A percentile compares a stretch with the other conserved stretches of the same genome.
phyloP scores from a whole-genome alignment of 2,329 filamentous ascomycete genomes.

The Zymoseptoria brevis region DNA sequence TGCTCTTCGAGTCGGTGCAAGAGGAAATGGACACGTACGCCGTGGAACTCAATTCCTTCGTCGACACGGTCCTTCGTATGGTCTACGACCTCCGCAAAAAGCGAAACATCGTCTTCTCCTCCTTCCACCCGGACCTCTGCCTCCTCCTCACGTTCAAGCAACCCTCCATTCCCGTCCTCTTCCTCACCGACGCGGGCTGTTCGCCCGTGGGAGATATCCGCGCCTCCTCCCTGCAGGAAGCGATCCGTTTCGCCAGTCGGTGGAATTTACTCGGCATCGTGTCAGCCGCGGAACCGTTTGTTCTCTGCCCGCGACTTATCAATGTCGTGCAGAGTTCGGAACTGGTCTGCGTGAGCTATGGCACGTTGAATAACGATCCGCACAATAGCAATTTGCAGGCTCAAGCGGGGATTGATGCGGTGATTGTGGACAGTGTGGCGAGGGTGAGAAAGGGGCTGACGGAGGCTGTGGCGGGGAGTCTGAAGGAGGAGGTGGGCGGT shows the following conservation, averaged over 20 bases:
- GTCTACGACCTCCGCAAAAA: conserved; percentile 78
- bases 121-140: conserved; percentile 96
- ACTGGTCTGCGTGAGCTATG: conserved; percentile 90
- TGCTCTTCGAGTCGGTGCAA: conserved; percentile 90
- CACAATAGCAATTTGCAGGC: conserved; percentile 84
- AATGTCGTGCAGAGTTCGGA: conserved; percentile 90
- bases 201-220: conserved; percentile 76
- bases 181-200: conserved; percentile 85
- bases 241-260: conserved; percentile 82
- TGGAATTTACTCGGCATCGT: conserved; percentile 96
- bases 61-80: conserved; percentile 81
- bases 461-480: conserved; percentile 20
- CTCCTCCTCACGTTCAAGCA: conserved; percentile 93
- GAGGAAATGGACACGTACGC: conserved; percentile 96
- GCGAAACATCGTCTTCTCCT: conserved; percentile 93
- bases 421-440: conserved; percentile 92
- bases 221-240: conserved; percentile 87
- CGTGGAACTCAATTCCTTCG: conserved; percentile 92
- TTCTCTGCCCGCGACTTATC: conserved; percentile 81
- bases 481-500: not conserved
- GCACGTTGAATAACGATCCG: conserved; percentile 80
- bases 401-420: conserved; percentile 90
- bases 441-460: conserved; percentile 87
- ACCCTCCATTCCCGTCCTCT: conserved; percentile 89
- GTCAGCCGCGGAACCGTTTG: conserved; percentile 76